Evolutionary conservation across 1,139 yeast species (phyloP), one percentile per base, ranked within the genome.

Genomic region (Meyerozyma elateridarum): DNA sequence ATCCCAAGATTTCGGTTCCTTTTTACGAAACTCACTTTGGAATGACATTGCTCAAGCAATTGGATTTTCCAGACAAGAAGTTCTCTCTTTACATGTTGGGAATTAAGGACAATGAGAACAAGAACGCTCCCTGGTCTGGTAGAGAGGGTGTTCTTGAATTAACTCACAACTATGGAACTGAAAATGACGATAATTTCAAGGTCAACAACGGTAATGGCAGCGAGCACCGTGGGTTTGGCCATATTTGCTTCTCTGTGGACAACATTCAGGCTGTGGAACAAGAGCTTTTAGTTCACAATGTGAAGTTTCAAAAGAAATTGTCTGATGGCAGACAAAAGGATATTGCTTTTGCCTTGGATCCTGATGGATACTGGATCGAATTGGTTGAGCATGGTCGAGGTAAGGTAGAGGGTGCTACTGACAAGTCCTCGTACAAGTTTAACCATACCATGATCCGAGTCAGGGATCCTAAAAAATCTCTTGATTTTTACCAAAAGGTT

Each of bases 361-460:
- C 97, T 4, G 91, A 91, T 59, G 93, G 93, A 45, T 91, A 91
- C 64, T 91, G 98, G 98, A 73, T 91, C 48, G 98, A 91, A 65
- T 65, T 91, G 50, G 74, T 89, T 45, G 79, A 79, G 49, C 79
- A 88, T 52, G 69, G 61, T 19, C 50, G 62, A 30, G 56, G 55
- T 48, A 65, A 70, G 46, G 46, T 46, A 17, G 71, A 60, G 17
- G 63, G 49, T 18, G 54, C 51, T 25, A 64, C 75, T 22, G 61
- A 70, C 35, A 36, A 49, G 5, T 36, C 62, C 8, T 66, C 72
- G 30, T 76, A 78, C 57, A 72, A 73, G 45, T 74, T 91, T 59
- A 91, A 91, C 61, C 98, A 91, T 59, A 66, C 95, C 11, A 91
- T 91, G 98, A 72, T 89, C 44, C 76, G 98, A 51, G 83, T 91